Evolutionary conservation across 1,139 yeast species (phyloP).

Genomic region (Diutina ranongensis): DNA sequence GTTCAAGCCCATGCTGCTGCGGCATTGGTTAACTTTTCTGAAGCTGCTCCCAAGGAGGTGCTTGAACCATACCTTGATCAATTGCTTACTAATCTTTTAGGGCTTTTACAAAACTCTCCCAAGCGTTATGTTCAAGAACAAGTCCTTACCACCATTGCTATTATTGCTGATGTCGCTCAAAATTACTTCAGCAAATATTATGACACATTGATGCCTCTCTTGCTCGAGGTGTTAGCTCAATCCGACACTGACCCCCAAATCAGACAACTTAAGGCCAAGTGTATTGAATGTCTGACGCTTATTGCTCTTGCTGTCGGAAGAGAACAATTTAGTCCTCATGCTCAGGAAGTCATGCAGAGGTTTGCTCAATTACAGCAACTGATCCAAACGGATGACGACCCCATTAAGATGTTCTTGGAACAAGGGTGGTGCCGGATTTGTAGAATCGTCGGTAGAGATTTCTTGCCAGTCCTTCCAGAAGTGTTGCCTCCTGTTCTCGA

Average conservation of each 20-base stretch:
- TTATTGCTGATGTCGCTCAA: conserved; percentile 97
- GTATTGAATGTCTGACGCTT: conserved; percentile 89
- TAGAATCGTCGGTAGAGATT: conserved; percentile 72
- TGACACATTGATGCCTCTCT: conserved; percentile 87
- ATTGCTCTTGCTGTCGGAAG: conserved; percentile 96
- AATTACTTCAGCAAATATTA: conserved; percentile 80
- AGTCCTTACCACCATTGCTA: conserved; percentile 91
- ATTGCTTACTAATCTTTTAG: conserved; percentile 60
- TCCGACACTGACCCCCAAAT: conserved; percentile 55
- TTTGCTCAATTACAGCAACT: conserved; percentile 65
- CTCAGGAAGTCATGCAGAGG: conserved; percentile 60
- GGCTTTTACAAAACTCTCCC: conserved; percentile 52
- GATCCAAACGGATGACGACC: conserved; percentile 57
- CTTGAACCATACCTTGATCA: conserved; percentile 86
- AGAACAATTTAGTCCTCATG: conserved; percentile 72
- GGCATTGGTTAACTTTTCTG: conserved; percentile 89
- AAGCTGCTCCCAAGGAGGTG: conserved; percentile 77
- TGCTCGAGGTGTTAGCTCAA: conserved; percentile 58
- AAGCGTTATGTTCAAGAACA: conserved; percentile 94
- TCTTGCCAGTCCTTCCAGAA: conserved; percentile 76
- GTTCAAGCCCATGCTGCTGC: conserved; percentile 99
- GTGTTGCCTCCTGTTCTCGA: conserved; percentile 80
- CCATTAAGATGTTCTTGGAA: conserved; percentile 75
- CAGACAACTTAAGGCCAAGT: conserved; percentile 77
- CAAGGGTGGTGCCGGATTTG: conserved; percentile 97